Conservation (phyloP, 352 stramenopile species). For the Blastocystis sp. region DNA sequence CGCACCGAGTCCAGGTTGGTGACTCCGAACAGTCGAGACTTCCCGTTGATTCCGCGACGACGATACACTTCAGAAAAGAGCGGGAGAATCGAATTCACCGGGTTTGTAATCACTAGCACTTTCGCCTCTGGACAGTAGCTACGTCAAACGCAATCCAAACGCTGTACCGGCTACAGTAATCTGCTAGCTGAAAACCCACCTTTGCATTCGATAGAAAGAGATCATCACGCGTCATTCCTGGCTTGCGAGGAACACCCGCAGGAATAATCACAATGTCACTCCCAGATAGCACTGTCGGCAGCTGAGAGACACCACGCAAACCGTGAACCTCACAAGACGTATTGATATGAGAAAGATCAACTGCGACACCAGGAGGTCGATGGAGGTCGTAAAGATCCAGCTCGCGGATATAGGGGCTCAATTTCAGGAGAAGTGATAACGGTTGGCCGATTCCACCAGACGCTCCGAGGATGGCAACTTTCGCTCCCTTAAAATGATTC, state of each 20-base stretch:
- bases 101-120: conserved; percentile 96
- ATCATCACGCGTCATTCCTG: conserved; percentile 89
- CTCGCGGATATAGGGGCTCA: conserved; percentile 86
- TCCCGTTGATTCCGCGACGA: conserved; percentile 72
- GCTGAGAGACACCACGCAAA: conserved; percentile 66
- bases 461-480: conserved; percentile 73
- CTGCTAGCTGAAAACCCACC: conserved; percentile 90
- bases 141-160: neutral
- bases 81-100: conserved; percentile 97
- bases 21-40: conserved; percentile 14
- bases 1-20: conserved; percentile 52
- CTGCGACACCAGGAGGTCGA: conserved; percentile 91
- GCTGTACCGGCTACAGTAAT: conserved; percentile 73
- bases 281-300: conserved; percentile 69
- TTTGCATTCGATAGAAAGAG: conserved; percentile 88
- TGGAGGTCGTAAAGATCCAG: conserved; percentile 96
- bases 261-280: conserved; percentile 96
- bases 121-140: conserved; percentile 90
- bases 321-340: conserved; percentile 66
- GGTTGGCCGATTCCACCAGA: conserved; percentile 95
- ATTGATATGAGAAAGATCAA: conserved; percentile 77
- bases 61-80: conserved; percentile 97
- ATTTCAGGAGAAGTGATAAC: conserved; percentile 94
- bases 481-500: conserved; percentile 27
- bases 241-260: conserved; percentile 96